Conservation (phyloP, 495 filamentous ascomycete genomes). For the Thermochaetoides thermophila region DNA sequence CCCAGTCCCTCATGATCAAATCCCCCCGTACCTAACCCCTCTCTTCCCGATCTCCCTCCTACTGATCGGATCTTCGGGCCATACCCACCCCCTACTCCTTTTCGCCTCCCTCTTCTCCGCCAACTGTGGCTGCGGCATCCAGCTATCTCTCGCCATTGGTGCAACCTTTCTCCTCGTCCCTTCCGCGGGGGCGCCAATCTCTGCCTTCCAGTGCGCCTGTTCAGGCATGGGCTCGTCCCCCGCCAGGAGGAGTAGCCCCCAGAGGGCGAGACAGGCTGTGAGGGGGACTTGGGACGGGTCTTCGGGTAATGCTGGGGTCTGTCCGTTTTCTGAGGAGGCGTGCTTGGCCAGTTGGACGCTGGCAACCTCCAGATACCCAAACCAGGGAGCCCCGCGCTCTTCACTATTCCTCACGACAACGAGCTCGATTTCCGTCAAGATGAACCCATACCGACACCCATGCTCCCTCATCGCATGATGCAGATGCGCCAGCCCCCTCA, state of each 20-base stretch:
- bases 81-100: constrained; percentile 67
- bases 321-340: constrained; percentile 13
- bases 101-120: constrained; percentile 77
- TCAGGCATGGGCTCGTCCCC: constrained; percentile 53
- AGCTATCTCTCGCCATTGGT: constrained; percentile 57
- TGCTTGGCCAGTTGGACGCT: constrained; percentile 37
- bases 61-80: constrained; percentile 52
- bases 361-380: constrained; percentile 69
- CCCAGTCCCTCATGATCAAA: too few relatives aligned
- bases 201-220: constrained; percentile 53
- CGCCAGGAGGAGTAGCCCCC: constrained; percentile 61
- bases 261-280: constrained; percentile 36
- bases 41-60: constrained; percentile 43
- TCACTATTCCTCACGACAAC: constrained; percentile 71
- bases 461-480: constrained; percentile 87
- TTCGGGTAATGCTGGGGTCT: not conserved
- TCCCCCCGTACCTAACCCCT: constrained; percentile 39
- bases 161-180: constrained; percentile 57
- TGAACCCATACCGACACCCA: constrained; percentile 83
- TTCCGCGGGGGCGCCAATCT: constrained; percentile 69
- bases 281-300: constrained; percentile 36
- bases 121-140: constrained; percentile 76
- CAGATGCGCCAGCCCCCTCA: constrained; percentile 66
- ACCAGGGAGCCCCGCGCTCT: constrained; percentile 60
- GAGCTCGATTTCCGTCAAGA: constrained; percentile 88